Conservation (phyloP, 257 asterid species). For the Solanum tacnaense region DNA sequence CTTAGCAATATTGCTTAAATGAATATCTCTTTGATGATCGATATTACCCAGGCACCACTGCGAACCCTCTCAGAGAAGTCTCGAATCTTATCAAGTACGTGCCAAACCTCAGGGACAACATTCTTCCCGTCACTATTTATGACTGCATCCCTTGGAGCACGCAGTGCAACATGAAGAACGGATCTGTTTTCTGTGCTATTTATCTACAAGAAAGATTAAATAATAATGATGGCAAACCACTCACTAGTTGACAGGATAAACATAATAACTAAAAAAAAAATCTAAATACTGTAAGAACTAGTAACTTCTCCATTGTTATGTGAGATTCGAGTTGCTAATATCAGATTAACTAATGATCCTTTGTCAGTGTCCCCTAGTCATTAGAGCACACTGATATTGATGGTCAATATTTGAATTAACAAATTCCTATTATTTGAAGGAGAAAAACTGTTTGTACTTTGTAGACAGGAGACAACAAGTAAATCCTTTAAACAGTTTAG, state of each 20-base stretch:
- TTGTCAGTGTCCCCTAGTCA: neutral
- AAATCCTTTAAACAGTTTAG: neutral
- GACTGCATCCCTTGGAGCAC: slow-evolving; percentile 79
- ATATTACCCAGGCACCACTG: slow-evolving; percentile 93
- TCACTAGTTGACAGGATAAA: neutral
- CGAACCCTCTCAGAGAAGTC: slow-evolving; percentile 89
- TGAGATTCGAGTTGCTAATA: neutral
- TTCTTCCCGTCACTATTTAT: slow-evolving; percentile 88
- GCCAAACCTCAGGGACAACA: slow-evolving; percentile 97
- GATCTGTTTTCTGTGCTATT: slow-evolving; percentile 91
- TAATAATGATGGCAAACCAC: neutral
- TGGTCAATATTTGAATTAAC: neutral
- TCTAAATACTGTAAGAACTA: neutral
- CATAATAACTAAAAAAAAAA: neutral
- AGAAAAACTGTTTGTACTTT: neutral
- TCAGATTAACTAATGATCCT: neutral
- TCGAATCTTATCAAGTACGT: slow-evolving; percentile 86
- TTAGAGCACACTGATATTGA: neutral
- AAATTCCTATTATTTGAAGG: neutral
- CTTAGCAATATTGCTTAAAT: slow-evolving; percentile 1
- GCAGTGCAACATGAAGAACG: slow-evolving; percentile 94
- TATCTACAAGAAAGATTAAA: slow-evolving; percentile 40
- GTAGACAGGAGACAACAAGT: neutral
- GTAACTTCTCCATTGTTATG: neutral
- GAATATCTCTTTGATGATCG: neutral